Base-by-base conservation (phyloP, 805 yeast genomes). In the Kuraishia ogatae region DNA sequence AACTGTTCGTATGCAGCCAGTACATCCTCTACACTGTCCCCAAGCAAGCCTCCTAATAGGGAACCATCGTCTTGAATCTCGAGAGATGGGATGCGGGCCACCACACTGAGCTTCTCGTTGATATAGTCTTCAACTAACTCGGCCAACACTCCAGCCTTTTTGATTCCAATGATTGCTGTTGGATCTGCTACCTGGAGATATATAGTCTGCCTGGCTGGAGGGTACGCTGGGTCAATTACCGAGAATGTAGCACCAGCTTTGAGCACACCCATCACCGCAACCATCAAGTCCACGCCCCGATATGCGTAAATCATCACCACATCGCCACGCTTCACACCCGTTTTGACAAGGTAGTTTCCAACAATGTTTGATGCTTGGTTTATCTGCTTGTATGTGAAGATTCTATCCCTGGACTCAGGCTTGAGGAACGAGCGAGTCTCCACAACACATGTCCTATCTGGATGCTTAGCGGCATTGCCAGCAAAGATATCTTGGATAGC, bases 231-330 rank as follows among this genome's bases (percentile, higher is more conserved):
- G 68, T 94, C 99, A 60, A 94, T 96, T 22, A 94, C 99, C 10
- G 97, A 92, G 69, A 94, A 94, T 0, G 99, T 93, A 19, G 97
- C 98, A 62, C 99, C 99, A 1, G 99, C 98, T 73, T 94, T 94
- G 68, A 94, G 80, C 21, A 91, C 97, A 71, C 98, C 99, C 88
- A 94, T 85, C 19, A 94, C 97, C 5, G 98, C 96, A 49, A 96
- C 89, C 82, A 94, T 89, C 59, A 94, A 76, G 67, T 94, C 99
- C 7, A 94, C 99, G 63, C 97, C 97, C 71, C 99, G 84, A 65
- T 93, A 89, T 24, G 99, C 97, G 67, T 94, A 94, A 62, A 96
- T 92, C 96, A 92, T 92, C 19, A 94, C 98, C 19, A 94, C 90
- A 68, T 94, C 98, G 55, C 98, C 99, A 64, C 87, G 78, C 60